A percentile compares a stretch with the other conserved stretches of the same genome.
Conservation (phyloP, 305 asterid species). For the Solanum hybrid region DNA sequence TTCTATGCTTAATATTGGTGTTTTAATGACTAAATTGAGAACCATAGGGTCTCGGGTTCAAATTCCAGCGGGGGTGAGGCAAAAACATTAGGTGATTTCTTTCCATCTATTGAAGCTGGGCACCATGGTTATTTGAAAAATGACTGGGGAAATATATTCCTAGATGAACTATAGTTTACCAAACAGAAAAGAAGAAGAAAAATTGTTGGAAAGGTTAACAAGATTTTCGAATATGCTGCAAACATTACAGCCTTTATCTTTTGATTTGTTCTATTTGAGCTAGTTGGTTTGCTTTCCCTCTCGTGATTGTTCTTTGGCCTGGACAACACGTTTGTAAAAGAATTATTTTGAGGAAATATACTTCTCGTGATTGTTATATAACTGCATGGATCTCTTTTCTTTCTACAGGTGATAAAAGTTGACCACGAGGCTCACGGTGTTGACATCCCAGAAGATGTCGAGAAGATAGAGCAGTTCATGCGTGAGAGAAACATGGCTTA, state of each 20-base stretch:
- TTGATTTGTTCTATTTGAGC: not conserved
- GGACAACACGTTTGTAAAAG: not conserved
- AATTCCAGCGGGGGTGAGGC: not conserved
- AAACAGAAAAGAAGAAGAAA: not conserved
- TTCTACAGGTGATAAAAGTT: slow-evolving; percentile 11
- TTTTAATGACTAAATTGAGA: not conserved
- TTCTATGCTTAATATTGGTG: not conserved
- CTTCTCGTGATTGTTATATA: not conserved
- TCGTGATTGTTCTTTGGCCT: not conserved
- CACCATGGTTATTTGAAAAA: not conserved
- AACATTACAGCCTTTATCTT: not conserved
- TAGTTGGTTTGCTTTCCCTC: not conserved
- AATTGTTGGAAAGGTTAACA: not conserved
- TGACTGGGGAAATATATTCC: not conserved
- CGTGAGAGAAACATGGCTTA: slow-evolving; percentile 5
- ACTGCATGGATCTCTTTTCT: not conserved
- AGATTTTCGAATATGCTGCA: not conserved
- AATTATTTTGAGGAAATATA: not conserved
- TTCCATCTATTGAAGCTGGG: not conserved
- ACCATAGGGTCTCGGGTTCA: not conserved
- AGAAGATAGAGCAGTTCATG: slow-evolving; percentile 15
- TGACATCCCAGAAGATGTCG: slow-evolving; percentile 15
- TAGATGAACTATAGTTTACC: not conserved
- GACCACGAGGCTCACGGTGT: slow-evolving; percentile 17
- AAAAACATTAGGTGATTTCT: not conserved